Base-by-base conservation (phyloP, 306 rosid genomes). In the Lupinus albus region DNA sequence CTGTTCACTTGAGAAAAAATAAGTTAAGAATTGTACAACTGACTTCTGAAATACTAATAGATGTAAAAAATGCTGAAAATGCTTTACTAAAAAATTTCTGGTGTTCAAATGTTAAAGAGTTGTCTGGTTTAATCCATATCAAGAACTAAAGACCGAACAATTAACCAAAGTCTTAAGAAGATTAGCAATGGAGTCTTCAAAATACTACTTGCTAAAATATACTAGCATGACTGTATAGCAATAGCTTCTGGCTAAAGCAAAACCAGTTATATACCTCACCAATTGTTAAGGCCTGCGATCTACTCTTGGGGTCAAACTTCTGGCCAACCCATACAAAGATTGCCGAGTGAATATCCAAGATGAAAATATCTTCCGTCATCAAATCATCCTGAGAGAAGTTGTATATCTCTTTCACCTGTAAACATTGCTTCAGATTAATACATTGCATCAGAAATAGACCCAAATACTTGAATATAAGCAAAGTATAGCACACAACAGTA, bases 251-350 rank as follows among this genome's bases (percentile, higher is more conserved):
- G 64, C 41, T 60, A 54, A 68, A 71, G 73, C 41, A 36, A 77
- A 79, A 64, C 80, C 67, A 64, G 38, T 61, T 70, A 45, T 70
- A 45, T 90, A 94, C 99, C 97, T 94, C 97, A 39, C 99, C 99
- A 72, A 88, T 86, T 72, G 91, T 80, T 74, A 94, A 76, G 80
- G 97, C 85, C 44, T 84, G 83, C 77, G 73, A 13, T 84, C 79
- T 88, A 74, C 65, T 83, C 73, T 86, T 88, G 68, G 84, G 79
- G 60, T 88, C 86, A 61, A 88, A 81, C 82, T 84, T 88, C 79
- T 90, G 95, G 75, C 99, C 99, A 39, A 94, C 88, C 99, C 99
- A 90, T 66, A 94, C 92, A 77, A 83, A 85, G 81, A 88, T 88
- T 66, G 88, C 91, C 4, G 89, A 79, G 79, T 90, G 91, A 76